Evolutionary conservation across 495 filamentous ascomycete species (phyloP).

Genomic region (Cryomyces antarcticus): DNA sequence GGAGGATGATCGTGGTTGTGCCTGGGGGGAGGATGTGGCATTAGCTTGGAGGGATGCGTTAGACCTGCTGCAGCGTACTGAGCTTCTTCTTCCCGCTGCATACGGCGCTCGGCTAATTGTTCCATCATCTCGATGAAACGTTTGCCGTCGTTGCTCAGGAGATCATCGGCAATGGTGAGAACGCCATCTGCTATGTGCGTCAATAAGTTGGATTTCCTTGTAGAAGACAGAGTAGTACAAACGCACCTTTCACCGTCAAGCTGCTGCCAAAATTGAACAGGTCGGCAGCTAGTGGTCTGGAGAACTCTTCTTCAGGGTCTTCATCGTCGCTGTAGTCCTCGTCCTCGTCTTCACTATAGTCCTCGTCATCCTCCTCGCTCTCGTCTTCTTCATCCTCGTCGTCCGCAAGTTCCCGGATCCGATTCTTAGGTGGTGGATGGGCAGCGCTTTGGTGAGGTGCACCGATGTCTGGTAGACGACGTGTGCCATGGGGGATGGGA

Average conservation of each 20-base stretch:
- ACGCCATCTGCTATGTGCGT: conserved; percentile 59
- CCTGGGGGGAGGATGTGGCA: conserved; percentile 15
- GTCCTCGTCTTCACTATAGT: conserved; percentile 27
- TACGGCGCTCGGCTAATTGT: conserved; percentile 87
- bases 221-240: conserved; percentile 7
- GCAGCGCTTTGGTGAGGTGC: conserved; percentile 14
- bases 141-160: conserved; percentile 96
- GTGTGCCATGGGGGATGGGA: conserved; percentile 26
- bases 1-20: conserved; percentile 44
- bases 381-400: conserved; percentile 33
- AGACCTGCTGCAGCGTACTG: conserved; percentile 38
- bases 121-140: conserved; percentile 99
- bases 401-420: conserved; percentile 36
- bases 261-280: conserved; percentile 97
- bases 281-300: conserved; percentile 36
- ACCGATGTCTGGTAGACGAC: conserved; percentile 10
- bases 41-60: conserved; percentile 28
- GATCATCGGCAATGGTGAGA: conserved; percentile 92
- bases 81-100: conserved; percentile 89
- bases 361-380: conserved; percentile 38
- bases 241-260: conserved; percentile 84
- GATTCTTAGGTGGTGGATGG: no score
- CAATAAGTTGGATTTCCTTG: conserved; percentile 13
- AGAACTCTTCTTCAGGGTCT: conserved; percentile 29
- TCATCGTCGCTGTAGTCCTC: conserved; percentile 37